phyloP scores from a whole-genome alignment of 345 rosid genomes.

The Euphorbia tirucalli region DNA sequence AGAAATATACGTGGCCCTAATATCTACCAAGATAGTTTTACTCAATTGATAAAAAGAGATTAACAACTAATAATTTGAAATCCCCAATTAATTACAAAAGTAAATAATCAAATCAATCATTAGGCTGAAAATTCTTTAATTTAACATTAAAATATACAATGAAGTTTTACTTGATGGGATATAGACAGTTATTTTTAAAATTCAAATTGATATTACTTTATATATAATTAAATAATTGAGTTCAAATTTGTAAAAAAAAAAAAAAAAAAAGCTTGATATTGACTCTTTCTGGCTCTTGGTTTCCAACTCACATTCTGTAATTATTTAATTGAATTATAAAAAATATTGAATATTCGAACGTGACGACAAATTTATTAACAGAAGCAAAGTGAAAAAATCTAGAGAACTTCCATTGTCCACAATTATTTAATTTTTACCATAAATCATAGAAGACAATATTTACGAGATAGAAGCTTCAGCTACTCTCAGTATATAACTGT shows the following conservation, averaged over 20 bases:
- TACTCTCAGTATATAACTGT: neutral
- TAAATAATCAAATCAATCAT: neutral
- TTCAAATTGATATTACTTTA: neutral
- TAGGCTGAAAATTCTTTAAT: neutral
- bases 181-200: neutral
- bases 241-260: neutral
- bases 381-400: neutral
- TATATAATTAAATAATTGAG: neutral
- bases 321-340: too few species aligned
- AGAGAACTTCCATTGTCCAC: neutral
- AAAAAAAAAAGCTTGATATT: neutral
- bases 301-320: neutral
- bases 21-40: neutral
- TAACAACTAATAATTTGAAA: neutral
- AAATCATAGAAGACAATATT: neutral
- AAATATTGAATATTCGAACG: neutral
- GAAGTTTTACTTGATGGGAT: too few species aligned
- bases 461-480: slow-evolving; percentile 16
- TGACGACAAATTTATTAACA: neutral
- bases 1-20: neutral
- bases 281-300: neutral
- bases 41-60: neutral
- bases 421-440: neutral
- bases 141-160: too few species aligned
- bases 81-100: neutral